phyloP scores from a whole-genome alignment of 805 yeast species.

The Crinitomyces ghanaensis region DNA sequence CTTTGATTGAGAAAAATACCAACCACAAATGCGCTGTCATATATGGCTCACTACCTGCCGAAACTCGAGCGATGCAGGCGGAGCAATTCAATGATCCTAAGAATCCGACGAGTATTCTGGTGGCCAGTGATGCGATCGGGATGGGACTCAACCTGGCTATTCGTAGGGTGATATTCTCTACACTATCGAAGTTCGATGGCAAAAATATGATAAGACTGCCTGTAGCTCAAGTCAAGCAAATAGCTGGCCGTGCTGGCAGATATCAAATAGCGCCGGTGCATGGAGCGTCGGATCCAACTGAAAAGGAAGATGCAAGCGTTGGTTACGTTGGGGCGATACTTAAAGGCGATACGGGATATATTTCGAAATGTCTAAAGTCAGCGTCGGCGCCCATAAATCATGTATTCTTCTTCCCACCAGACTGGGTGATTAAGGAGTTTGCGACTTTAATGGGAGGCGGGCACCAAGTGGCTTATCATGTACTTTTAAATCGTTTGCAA shows the following conservation, averaged over 20 bases:
- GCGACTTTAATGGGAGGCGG: conserved; percentile 49
- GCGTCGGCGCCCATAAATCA: conserved; percentile 41
- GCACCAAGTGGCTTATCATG: conserved; percentile 35
- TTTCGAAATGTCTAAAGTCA: conserved; percentile 37
- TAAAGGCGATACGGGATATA: conserved; percentile 31
- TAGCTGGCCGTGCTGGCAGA: conserved; percentile 95
- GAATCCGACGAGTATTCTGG: conserved; percentile 71
- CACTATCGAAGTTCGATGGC: conserved; percentile 64
- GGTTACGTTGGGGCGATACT: conserved; percentile 49
- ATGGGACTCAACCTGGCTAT: conserved; percentile 91
- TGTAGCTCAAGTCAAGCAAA: conserved; percentile 70
- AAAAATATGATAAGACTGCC: conserved; percentile 35
- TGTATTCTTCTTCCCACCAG: conserved; percentile 78
- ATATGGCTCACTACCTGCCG: conserved; percentile 95
- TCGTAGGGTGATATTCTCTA: conserved; percentile 64
- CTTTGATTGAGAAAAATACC: conserved; percentile 54
- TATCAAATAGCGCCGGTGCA: conserved; percentile 32
- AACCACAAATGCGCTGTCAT: conserved; percentile 67
- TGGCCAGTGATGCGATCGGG: conserved; percentile 96
- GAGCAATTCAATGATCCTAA: conserved; percentile 49
- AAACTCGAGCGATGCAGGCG: conserved; percentile 81
- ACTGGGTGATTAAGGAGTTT: conserved; percentile 53
- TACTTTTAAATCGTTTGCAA: conserved; percentile 37
- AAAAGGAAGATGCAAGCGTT: conserved; percentile 10
- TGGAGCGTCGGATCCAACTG: background rate